phyloP scores from a whole-genome alignment of 2,329 filamentous ascomycete genomes.

The Epichloe bromicola region DNA sequence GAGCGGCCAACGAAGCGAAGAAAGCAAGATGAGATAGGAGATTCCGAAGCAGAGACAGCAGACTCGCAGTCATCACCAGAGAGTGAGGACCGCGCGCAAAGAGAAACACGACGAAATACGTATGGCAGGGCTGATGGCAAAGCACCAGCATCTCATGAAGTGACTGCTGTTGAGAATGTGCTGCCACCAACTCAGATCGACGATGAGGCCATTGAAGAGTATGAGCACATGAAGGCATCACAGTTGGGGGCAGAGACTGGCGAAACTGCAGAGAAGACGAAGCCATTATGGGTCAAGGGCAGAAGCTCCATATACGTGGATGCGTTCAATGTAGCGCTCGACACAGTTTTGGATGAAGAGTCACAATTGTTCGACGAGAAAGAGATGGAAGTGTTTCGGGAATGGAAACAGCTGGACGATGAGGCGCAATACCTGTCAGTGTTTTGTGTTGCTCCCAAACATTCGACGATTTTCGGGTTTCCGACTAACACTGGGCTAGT shows the following conservation, averaged over 20 bases:
- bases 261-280: slow-evolving; percentile 27
- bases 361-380: slow-evolving; percentile 71
- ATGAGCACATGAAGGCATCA: slow-evolving; percentile 55
- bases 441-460: not conserved
- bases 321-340: slow-evolving; percentile 84
- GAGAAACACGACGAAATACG: not conserved
- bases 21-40: slow-evolving; percentile 15
- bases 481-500: slow-evolving; percentile 27
- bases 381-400: slow-evolving; percentile 62
- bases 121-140: slow-evolving; percentile 6
- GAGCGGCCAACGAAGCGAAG: slow-evolving; percentile 19
- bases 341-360: slow-evolving; percentile 83
- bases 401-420: slow-evolving; percentile 64
- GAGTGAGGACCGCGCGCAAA: slow-evolving; percentile 2
- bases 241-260: slow-evolving; percentile 26
- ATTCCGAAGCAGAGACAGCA: slow-evolving; percentile 12
- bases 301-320: slow-evolving; percentile 92
- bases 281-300: slow-evolving; percentile 51
- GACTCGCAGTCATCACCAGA: slow-evolving; percentile 10
- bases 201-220: slow-evolving; percentile 63
- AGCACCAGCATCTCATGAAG: slow-evolving; percentile 6
- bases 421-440: slow-evolving; percentile 81
- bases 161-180: slow-evolving; percentile 33
- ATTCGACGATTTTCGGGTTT: not conserved
- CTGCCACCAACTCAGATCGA: slow-evolving; percentile 55